A percentile compares a stretch with the other conserved stretches of the same genome.
Conservation (phyloP, 495 filamentous ascomycete species). For the Letharia lupina region DNA sequence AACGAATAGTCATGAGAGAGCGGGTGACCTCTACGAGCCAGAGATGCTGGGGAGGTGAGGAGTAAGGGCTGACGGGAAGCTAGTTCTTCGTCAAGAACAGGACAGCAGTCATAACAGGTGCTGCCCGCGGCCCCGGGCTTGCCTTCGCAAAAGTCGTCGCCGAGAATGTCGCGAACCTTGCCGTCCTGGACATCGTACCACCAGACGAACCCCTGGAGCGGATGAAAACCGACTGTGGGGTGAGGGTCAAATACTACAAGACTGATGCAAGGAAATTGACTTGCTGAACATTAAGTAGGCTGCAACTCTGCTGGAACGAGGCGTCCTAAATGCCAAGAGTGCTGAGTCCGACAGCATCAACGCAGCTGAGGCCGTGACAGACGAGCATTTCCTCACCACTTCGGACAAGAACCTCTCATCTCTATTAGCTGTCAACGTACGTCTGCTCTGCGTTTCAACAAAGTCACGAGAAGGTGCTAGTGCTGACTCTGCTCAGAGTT, state of each 20-base stretch:
- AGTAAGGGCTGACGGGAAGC: background rate
- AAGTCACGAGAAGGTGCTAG: no score
- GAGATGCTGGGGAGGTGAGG: background rate
- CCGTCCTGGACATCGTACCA: background rate
- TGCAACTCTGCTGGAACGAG: no score
- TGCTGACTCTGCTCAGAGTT: no score
- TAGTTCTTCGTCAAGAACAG: background rate
- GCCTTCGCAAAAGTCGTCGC: background rate
- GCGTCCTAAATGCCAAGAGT: no score
- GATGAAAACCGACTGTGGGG: background rate
- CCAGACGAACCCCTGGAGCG: background rate
- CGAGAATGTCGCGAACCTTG: background rate
- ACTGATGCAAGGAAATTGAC: background rate
- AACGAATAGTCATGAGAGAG: background rate
- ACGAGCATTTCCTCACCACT: no score
- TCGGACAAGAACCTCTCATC: no score
- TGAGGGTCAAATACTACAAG: conserved; percentile 1
- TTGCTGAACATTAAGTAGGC: no score
- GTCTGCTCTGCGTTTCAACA: no score
- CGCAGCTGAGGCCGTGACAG: no score
- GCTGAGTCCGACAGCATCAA: no score
- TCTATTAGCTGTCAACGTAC: no score
- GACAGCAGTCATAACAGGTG: background rate
- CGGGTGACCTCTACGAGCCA: background rate
- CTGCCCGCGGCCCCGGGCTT: background rate